Base-by-base conservation (phyloP, 495 filamentous ascomycete genomes). In the Penicillium arizonense region DNA sequence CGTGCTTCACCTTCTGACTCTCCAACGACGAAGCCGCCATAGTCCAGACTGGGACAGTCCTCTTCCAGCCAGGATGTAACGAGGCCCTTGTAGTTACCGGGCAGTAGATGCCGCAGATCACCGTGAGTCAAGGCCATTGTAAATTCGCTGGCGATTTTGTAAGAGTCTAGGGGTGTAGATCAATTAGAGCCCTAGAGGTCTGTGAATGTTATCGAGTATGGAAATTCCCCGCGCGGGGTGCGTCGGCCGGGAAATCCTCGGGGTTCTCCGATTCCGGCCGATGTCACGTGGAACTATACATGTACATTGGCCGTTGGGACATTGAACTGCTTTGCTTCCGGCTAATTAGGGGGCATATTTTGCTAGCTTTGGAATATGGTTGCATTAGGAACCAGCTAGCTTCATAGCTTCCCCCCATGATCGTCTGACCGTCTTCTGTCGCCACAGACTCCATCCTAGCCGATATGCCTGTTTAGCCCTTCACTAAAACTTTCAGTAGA, bases 11-110 rank as follows among this genome's bases (percentile, higher is more conserved):
- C 85, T 5, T 77, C 75, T 14, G 80, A 77, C 50, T 92, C 85
- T 42, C 94, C 94, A 11, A 98, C 94, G 8, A 98, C 94, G 63
- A 96, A 98, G 36, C 94, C 94, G 57, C 91, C 95, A 65, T 96
- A 96, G 74, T 98, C 94, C 67, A 95, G 92, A 30, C 89, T 91
- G 3, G 94, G 94, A 20, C 90, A 93, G 73, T 98, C 94, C 72
- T 98, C 94, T 53, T 89, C 87, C 5, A 96, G 85, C 95, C 95
- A 98, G 49, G 80, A 67, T 2, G 87, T 78, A 47, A 98, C 82
- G 45, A 87, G 79, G 28, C 84, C 77, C 62, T 94, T 94, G 82
- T 90, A 96, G 34, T 85, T 87, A 14, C 78, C 79, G 0, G 93
- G 93, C 2, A 98, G 85, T 39, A 98, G 83, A 64, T 96, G 85